Conservation (phyloP, 148 eudicot species). For the Amaranthus hypochondriacus region DNA sequence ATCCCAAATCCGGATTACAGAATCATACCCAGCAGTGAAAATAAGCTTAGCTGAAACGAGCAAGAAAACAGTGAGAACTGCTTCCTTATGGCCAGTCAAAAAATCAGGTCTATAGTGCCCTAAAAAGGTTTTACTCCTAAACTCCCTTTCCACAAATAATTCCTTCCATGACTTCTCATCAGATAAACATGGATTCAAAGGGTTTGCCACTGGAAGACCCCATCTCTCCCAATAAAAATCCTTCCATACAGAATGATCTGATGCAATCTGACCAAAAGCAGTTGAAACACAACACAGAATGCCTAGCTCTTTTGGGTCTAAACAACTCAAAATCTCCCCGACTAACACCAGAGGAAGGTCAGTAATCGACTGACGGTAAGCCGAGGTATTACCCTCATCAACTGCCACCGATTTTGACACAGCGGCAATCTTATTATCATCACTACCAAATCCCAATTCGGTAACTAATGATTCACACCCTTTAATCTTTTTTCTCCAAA, state of each 20-base stretch:
- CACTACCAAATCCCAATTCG: slow-evolving; percentile 23
- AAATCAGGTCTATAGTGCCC: slow-evolving; percentile 68
- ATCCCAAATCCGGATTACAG: slow-evolving; percentile 79
- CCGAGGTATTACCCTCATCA: slow-evolving; percentile 31
- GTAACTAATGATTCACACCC: slow-evolving; percentile 26
- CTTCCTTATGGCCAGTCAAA: slow-evolving; percentile 69
- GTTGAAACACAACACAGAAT: slow-evolving; percentile 81
- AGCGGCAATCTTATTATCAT: slow-evolving; percentile 20
- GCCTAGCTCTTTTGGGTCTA: slow-evolving; percentile 92
- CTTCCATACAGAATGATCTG: slow-evolving; percentile 84
- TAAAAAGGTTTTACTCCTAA: slow-evolving; percentile 66
- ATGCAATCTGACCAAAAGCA: slow-evolving; percentile 54
- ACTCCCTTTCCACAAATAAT: slow-evolving; percentile 86
- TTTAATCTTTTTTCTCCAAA: slow-evolving; percentile 27
- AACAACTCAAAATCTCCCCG: slow-evolving; percentile 80
- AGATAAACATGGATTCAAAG: slow-evolving; percentile 32
- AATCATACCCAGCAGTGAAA: slow-evolving; percentile 89
- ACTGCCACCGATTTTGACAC: slow-evolving; percentile 19
- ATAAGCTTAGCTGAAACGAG: slow-evolving; percentile 73
- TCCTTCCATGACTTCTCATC: slow-evolving; percentile 91
- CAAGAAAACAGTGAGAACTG: slow-evolving; percentile 65
- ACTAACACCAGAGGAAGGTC: slow-evolving; percentile 80
- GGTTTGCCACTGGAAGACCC: slow-evolving; percentile 60
- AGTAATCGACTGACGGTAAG: slow-evolving; percentile 40
- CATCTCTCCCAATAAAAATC: slow-evolving; percentile 88